Conservation (phyloP, 257 asterid species). For the Solanum piurae region DNA sequence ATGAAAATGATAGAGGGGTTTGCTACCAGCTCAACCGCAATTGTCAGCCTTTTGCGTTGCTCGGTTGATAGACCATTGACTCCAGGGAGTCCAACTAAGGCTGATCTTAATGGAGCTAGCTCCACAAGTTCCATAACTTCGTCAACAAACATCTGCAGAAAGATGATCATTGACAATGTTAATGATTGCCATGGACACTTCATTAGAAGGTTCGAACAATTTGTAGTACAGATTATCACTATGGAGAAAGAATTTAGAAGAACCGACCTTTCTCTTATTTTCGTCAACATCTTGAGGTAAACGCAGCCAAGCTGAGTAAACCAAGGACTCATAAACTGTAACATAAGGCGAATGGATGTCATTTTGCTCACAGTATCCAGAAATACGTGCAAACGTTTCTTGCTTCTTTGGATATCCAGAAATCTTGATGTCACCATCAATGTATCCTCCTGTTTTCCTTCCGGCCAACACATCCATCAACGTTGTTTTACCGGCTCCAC, state of each 20-base stretch:
- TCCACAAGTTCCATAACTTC: conserved; percentile 82
- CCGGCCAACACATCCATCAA: conserved; percentile 79
- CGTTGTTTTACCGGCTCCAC: conserved; percentile 87
- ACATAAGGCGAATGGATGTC: conserved; percentile 80
- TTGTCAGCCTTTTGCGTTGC: conserved; percentile 68
- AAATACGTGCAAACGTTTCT: conserved; percentile 62
- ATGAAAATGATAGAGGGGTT: conserved; percentile 74
- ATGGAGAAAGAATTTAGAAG: neutral
- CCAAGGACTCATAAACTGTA: conserved; percentile 57
- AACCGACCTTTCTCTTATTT: conserved; percentile 31
- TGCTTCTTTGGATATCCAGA: conserved; percentile 72
- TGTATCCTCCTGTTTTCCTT: conserved; percentile 71
- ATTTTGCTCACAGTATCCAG: conserved; percentile 76
- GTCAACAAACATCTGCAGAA: conserved; percentile 52
- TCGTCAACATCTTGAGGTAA: conserved; percentile 45
- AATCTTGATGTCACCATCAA: conserved; percentile 47
- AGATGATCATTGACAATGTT: neutral
- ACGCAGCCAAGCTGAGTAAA: conserved; percentile 75
- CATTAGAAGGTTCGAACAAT: neutral
- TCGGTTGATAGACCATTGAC: conserved; percentile 68
- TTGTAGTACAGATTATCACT: neutral
- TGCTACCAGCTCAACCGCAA: conserved; percentile 77
- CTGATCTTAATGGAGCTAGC: conserved; percentile 40
- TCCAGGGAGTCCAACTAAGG: conserved; percentile 69
- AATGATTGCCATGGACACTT: neutral